Conservation (phyloP, 2,329 filamentous ascomycete species). For the Colletotrichum plurivorum region DNA sequence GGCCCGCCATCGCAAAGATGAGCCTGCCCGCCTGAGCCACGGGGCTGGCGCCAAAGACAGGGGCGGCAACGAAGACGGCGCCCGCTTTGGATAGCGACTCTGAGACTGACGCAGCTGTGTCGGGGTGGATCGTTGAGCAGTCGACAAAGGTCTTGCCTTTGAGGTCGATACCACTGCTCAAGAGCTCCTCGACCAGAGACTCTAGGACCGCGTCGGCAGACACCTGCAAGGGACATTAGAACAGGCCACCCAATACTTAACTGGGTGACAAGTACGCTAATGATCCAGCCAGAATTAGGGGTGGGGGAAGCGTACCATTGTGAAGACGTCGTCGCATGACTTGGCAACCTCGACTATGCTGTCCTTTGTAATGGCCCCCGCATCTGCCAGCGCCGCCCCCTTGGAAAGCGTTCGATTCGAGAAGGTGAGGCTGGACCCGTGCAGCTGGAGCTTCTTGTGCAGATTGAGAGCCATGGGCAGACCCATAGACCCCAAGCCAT, state of each 20-base stretch:
- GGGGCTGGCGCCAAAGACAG: conserved; percentile 66
- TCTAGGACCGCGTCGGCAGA: conserved; percentile 56
- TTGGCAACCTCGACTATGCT: conserved; percentile 47
- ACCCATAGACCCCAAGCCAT: conserved; percentile 66
- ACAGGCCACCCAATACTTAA: background rate
- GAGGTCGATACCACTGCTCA: conserved; percentile 41
- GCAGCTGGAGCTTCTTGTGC: conserved; percentile 49
- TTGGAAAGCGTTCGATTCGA: conserved; percentile 63
- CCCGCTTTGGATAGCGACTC: conserved; percentile 47
- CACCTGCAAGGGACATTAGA: background rate
- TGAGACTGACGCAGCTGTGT: conserved; percentile 52
- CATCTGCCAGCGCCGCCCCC: conserved; percentile 49
- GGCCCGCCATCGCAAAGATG: conserved; percentile 61
- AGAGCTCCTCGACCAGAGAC: conserved; percentile 49
- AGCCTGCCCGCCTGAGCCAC: conserved; percentile 61
- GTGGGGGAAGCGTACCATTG: conserved; percentile 51
- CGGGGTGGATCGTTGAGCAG: conserved; percentile 65
- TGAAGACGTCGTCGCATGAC: conserved; percentile 52
- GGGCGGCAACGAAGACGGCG: conserved; percentile 58
- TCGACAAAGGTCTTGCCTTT: conserved; percentile 60
- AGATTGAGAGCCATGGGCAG: conserved; percentile 64
- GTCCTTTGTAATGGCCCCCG: conserved; percentile 47
- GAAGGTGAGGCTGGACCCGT: conserved; percentile 54
- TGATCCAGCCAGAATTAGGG: too few relatives aligned
- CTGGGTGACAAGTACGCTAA: background rate